phyloP scores from a whole-genome alignment of 2,329 filamentous ascomycete species.

The Alternaria sp. region DNA sequence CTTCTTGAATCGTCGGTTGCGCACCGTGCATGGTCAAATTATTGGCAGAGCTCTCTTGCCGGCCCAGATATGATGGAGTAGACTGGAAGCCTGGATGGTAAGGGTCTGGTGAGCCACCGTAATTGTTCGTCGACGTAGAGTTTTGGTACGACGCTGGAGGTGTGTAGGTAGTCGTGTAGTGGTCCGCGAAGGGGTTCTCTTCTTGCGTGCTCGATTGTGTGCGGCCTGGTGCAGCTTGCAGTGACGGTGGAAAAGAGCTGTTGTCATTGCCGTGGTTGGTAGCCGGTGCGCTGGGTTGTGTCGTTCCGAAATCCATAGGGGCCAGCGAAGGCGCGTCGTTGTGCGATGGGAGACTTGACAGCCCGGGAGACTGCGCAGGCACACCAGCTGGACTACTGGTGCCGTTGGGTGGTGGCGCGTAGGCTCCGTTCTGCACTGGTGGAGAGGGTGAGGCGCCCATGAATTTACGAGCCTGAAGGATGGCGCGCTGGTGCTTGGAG shows the following conservation, averaged over 20 bases:
- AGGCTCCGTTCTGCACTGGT: constrained; percentile 8
- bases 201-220: constrained; percentile 20
- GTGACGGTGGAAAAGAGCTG: constrained; percentile 31
- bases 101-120: constrained; percentile 30
- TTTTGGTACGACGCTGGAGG: constrained; percentile 28
- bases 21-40: constrained; percentile 56
- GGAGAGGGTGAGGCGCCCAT: constrained; percentile 40
- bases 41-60: constrained; percentile 53
- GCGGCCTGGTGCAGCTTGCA: constrained; percentile 34
- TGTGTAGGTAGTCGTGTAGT: constrained; percentile 43
- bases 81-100: constrained; percentile 46
- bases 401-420: constrained; percentile 2
- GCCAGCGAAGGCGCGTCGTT: constrained; percentile 27
- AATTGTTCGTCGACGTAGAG: constrained; percentile 19
- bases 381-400: constrained; percentile 10
- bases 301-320: constrained; percentile 14
- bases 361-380: constrained; percentile 11
- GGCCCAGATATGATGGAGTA: constrained; percentile 52
- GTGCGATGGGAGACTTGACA: constrained; percentile 17
- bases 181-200: constrained; percentile 53
- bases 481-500: constrained; percentile 82
- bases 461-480: constrained; percentile 64
- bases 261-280: constrained; percentile 25
- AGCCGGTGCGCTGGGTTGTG: constrained; percentile 13
- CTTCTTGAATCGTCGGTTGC: constrained; percentile 31